Percentiles rank a stretch among this genome's conserved stretches.
These are phyloP conservation scores for Chytriomyces sp. DNA, from an alignment of 192 early-diverging fungal genomes.

Conservation along the genomic window DNA sequence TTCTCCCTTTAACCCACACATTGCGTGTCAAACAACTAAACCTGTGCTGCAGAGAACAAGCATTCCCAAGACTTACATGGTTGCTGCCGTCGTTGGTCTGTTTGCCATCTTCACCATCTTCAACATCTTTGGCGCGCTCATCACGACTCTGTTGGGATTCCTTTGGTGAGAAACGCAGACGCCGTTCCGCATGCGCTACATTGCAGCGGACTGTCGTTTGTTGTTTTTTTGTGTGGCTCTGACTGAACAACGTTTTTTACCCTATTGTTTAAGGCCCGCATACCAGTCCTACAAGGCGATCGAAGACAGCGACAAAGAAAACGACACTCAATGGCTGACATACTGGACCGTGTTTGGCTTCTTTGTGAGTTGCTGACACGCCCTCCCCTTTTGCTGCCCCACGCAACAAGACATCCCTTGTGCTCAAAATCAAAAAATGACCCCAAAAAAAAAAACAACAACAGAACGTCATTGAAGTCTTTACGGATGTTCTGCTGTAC, in stretches of 20 bases:
- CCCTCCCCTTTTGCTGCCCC: not conserved
- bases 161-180: constrained; percentile 57
- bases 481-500: constrained; percentile 85
- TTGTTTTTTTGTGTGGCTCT: too few relatives aligned
- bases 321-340: constrained; percentile 82
- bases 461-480: constrained; percentile 82
- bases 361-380: constrained; percentile 42
- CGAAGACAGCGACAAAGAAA: constrained; percentile 75
- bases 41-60: constrained; percentile 52
- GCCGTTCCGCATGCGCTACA: too few relatives aligned
- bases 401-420: not conserved
- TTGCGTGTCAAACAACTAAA: not conserved
- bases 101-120: constrained; percentile 84
- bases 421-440: not conserved
- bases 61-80: constrained; percentile 88
- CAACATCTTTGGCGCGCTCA: constrained; percentile 74
- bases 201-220: too few relatives aligned
- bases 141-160: constrained; percentile 89
- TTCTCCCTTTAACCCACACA: not conserved
- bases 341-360: constrained; percentile 82
- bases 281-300: constrained; percentile 93
- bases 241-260: too few relatives aligned
- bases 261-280: constrained; percentile 61
- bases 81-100: constrained; percentile 65
- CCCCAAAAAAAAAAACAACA: too few relatives aligned